Base-by-base conservation (phyloP, 2,329 filamentous ascomycete genomes). In the Colletotrichum sp. region DNA sequence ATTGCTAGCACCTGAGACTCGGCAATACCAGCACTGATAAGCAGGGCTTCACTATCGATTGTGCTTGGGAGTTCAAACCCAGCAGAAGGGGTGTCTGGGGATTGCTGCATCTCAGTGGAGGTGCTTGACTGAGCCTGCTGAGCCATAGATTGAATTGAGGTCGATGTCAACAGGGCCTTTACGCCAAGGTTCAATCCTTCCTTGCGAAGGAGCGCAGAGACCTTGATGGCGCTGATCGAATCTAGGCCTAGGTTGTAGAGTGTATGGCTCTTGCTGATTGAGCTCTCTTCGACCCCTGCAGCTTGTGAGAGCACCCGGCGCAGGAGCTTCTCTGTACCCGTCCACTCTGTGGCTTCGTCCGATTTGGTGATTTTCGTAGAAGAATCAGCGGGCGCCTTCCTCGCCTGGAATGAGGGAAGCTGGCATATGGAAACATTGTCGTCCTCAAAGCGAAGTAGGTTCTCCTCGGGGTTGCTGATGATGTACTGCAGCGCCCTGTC, bases 191-290 rank as follows among this genome's bases (percentile, higher is more conserved):
- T 83, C 9, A 98, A 84, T 0, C 88, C 90, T 56, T 88, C 84
- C 78, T 91, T 94, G 56, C 91, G 92, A 6, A 98, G 86, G 9
- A 96, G 86, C 0, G 93, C 90, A 10, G 93, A 92, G 5, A 96
- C 92, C 80, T 97, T 97, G 85, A 98, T 97, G 2, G 95, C 94
- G 77, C 93, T 96, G 82, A 98, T 98, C 0, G 96, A 98, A 82
- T 98, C 96, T 2, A 98, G 90, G 0, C 96, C 96, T 3, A 98
- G 88, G 77, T 97, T 93, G 83, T 97, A 98, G 15, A 98, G 90
- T 0, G 90, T 95, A 66, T 92, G 90, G 1, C 88, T 86, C 71
- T 88, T 88, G 98, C 94, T 3, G 91, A 87, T 0, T 87, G 81
- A 22, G 87, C 83, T 52, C 43, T 52, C 43, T 0, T 92, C 86